Evolutionary conservation across 345 rosid species (phyloP), one percentile per base, ranked within the genome.

Genomic region (Kandelia obovata): DNA sequence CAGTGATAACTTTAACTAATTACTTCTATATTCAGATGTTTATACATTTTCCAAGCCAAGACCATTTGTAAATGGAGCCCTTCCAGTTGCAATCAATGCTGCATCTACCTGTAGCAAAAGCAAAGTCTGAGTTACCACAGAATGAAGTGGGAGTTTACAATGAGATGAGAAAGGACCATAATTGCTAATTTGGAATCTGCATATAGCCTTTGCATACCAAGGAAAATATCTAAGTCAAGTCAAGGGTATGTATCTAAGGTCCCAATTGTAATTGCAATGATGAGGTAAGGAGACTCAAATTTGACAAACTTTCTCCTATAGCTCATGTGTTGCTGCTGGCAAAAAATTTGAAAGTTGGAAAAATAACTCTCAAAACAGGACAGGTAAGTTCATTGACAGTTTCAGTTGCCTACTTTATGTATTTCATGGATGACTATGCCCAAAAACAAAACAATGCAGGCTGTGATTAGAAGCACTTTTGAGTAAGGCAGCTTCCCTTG

Each of bases 1-100:
- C 10, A 26, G 21, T 6, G 31, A 71, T 39, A 47, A 58, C 27
- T 52, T 21, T 30, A 39, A 4, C 3, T 28, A 39, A 56, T n/a
- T 17, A 53, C 31, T 51, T 53, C 39, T 56, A 62, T 57, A 37
- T 64, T 66, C 63, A 26, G 63, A 60, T 66, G 68, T 21, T 69
- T 81, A 25, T 82, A 95, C 99, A 79, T 84, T 90, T 79, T 90
- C 99, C 84, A 95, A 81, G 77, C 99, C 98, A 70, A 95, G 97
- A 80, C 97, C 97, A 68, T 85, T 86, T 16, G 99, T 95, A 81
- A 90, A 95, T 67, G 99, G 99, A 70, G 99, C 99, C 79, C 99
- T 84, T 79, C 99, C 99, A 62, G 99, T 95, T 35, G 99, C 99
- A 83, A 95, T 95, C 46, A 95, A 78, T 74, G 99, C 99, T 30